phyloP scores from a whole-genome alignment of 2,329 filamentous ascomycete species.

The Diaporthe ampelina region DNA sequence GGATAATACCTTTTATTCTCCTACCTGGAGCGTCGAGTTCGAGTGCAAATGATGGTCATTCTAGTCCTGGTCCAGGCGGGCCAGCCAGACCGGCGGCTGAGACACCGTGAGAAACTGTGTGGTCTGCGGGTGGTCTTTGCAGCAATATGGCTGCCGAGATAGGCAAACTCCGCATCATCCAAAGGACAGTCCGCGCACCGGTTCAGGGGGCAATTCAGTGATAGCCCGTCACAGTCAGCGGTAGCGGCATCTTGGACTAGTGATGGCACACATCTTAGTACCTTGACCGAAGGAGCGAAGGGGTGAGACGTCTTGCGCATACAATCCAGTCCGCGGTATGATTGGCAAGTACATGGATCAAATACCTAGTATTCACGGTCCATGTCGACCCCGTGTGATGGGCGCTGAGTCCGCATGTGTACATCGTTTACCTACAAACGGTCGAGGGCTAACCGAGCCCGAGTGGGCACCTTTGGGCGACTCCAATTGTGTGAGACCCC shows the following conservation, averaged over 20 bases:
- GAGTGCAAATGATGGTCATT: not conserved
- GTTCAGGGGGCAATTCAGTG: not conserved
- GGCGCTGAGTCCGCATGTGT: not conserved
- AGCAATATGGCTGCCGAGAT: not conserved
- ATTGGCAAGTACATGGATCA: slow-evolving; percentile 5
- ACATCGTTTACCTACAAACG: not conserved
- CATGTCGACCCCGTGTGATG: not conserved
- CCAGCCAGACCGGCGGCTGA: not conserved
- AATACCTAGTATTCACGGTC: not conserved
- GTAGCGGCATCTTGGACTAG: not conserved
- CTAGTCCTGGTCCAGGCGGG: not conserved
- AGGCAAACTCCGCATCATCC: not conserved
- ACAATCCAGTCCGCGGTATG: slow-evolving; percentile 1
- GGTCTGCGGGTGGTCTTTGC: not conserved
- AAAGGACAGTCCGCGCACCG: not conserved
- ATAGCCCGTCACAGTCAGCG: not conserved
- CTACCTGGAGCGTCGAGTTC: not conserved
- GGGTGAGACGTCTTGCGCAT: not conserved
- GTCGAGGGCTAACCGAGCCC: slow-evolving; percentile 2
- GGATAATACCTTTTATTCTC: not conserved
- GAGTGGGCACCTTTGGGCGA: not conserved
- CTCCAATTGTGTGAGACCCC: slow-evolving; percentile 30
- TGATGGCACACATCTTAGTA: not conserved
- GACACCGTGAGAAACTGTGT: not conserved
- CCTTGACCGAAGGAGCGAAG: not conserved